Base-by-base conservation (phyloP, 2,329 filamentous ascomycete species). In the Emmonsiellopsis sp. region DNA sequence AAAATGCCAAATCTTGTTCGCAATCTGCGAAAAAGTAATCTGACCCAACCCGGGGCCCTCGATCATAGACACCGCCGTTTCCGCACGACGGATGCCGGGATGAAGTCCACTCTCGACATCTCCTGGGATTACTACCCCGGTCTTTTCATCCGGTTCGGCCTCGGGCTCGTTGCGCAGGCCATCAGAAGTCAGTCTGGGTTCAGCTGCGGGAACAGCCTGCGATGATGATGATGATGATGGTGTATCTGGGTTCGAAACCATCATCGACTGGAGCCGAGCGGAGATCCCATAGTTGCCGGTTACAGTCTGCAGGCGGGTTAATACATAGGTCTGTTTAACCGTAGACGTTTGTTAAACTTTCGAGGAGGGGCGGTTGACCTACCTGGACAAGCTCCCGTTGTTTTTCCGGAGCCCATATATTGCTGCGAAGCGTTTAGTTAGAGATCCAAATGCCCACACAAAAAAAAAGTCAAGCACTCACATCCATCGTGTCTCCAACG, bases 1-100 rank as follows among this genome's bases (percentile, higher is more conserved):
- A 66, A 86, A 90, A 65, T 89, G 86, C 75, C 85, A 85, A n/a
- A 87, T 84, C 52, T 84, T 79, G 57, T 86, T 78, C 5, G 85
- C 79, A 42, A 89, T 76, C 32, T 80, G 72, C 49, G 81, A 79
- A 54, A 82, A 77, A 2, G 78, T 78, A 5, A 78, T 61, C 35
- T 44, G 59, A 63, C 57, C 34, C 20, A 46, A 51, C 2, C 50
- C 34, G 4, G 42, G 6, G 7, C 38, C 49, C 11, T 44, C 30
- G 32, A 42, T 6, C 2, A 38, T 32, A 15, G 49, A 51, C 1
- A 51, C 7, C 20, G 42, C 50, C 32, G 15, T 31, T 13, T 32
- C 50, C 10, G 31, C 32, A 32, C 20, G 32, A n/a, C n/a, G 41
- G 30, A 31, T 3, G 31, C 34, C 42, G n/a, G 30, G 50, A 32